Evolutionary conservation across 495 filamentous ascomycete species (phyloP), one percentile per base, ranked within the genome.

Genomic region (Penicillium chermesinum): DNA sequence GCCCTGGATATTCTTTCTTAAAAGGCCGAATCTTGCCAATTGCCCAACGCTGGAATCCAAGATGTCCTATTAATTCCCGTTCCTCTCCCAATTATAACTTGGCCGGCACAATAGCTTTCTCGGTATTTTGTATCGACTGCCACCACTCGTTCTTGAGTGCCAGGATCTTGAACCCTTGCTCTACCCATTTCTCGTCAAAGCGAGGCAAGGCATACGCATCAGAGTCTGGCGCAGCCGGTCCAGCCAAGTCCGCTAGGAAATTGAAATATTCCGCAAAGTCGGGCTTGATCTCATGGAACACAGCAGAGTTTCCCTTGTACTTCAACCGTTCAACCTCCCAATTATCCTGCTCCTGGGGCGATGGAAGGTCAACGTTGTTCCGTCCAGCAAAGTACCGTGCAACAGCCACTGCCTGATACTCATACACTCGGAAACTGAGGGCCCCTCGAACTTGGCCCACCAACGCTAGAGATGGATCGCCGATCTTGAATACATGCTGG

Each of bases 211-310:
- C 46, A 20, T 66, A 65, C 1, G 61, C 67, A 1, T 55, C 64
- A 1, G 64, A 72, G 9, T 61, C 69, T 18, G 50, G 34, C 1
- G 65, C 58, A 0, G 67, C 59, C 13, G 70, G 61, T 0, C 75
- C 74, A 14, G 74, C 71, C 27, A 77, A 37, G 0, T 34, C 52
- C 14, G 68, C 45, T 38, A 76, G 38, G 8, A 54, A 57, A 50
- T 73, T 66, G 48, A 78, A 79, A 49, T 77, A 77, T 6, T 73
- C 70, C 54, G 68, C 64, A 47, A 78, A 77, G 44, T 77, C 72
- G 1, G 75, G 73, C 44, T 66, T 66, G 10, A 78, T 61, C 33
- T 70, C 49, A 6, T 70, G 67, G 21, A 78, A 79, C 4, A 62
- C 53, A 2, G 62, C 57, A 0, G 66, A 68, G 40, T 72, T 67